Base-by-base conservation (phyloP, 192 early-diverging fungal species). In the Coemansia sp. region DNA sequence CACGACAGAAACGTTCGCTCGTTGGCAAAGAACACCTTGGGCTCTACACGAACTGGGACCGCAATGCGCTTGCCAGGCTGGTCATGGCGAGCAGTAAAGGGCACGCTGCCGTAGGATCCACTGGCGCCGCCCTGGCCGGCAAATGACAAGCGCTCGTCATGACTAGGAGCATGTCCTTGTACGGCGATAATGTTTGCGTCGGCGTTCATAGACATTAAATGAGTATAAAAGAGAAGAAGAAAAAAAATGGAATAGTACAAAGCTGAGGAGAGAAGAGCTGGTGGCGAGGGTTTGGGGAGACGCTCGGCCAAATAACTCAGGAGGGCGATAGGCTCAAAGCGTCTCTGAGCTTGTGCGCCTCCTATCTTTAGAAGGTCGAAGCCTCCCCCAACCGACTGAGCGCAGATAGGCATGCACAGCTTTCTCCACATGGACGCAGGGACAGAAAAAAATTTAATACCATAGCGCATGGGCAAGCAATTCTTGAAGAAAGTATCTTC, bases 11-110 rank as follows among this genome's bases (percentile, higher is more conserved):
- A 95, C 2, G 95, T 97, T 22, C 95, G 88, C 81, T 97, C 95
- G 74, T 97, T 97, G 38, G 95, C 95, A 79, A 97, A 96, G 75
- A 95, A 96, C 13, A 96, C 92, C 70, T 97, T 97, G 66, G 94
- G 94, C 47, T 95, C 93, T n/a, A 94, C 87, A 5, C 91, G 87
- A 38, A 91, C 85, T 1, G 91, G 91, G 9, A 91, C 67, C 22
- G 86, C 89, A 65, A 92, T 91, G 10, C 91, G 89, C 74, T 93
- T 93, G 49, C 77, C 79, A 10, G 79, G 64, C 65, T 67, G 70
- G 46, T 73, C 68, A 47, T 68, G 57, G 68, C 72, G 75, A 33
- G 72, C 24, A 5, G 75, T 62, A 31, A 64, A 66, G 43, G 75
- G 75, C 36, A 77, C 43, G 60, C 76, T 84, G 66, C 81, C 81